Base-by-base conservation (phyloP, 805 yeast genomes). In the Candida pseudoglaebosa region DNA sequence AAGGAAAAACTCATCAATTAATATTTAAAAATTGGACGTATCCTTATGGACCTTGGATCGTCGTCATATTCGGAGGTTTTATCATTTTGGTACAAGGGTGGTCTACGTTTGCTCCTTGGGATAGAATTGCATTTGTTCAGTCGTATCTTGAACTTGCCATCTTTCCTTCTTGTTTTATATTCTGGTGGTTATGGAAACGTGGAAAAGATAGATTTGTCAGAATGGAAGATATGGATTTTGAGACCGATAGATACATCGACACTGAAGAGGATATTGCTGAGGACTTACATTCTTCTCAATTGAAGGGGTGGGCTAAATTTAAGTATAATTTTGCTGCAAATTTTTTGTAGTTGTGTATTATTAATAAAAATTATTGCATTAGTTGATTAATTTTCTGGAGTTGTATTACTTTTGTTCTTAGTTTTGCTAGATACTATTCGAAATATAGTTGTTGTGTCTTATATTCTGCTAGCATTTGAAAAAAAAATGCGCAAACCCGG, bases 11-110 rank as follows among this genome's bases (percentile, higher is more conserved):
- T 1, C 54, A 71, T 44, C 67, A 69, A 41, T 53, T 74, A 20
- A 48, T 54, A 9, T 73, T 54, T 50, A 62, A 52, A 38, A 73
- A 73, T 48, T 73, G 78, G 78, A 68, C 77, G 1, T 67, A 73
- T 46, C 79, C 80, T 8, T 67, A 53, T 40, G 79, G 78, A 1
- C 75, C 77, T 8, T 71, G 67, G 59, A 60, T 71, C 43, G 65
- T 66, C 13, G 69, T 71, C 1, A 44, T 71, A 4, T 64, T 67
- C 40, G 70, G 68, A 4, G 46, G 62, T 0, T 61, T 73, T 37
- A 70, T 74, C 40, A 59, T 74, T 24, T 52, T 74, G n/a, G 71
- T 74, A 5, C 80, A 75, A 57, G 80, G 79, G 6, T 75, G 78
- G 78, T 52, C 70, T 5, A 56, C 72, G 4, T 68, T 74, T 43